Evolutionary conservation across 2,329 filamentous ascomycete species (phyloP).

Genomic region (Hymenoscyphus albidus): DNA sequence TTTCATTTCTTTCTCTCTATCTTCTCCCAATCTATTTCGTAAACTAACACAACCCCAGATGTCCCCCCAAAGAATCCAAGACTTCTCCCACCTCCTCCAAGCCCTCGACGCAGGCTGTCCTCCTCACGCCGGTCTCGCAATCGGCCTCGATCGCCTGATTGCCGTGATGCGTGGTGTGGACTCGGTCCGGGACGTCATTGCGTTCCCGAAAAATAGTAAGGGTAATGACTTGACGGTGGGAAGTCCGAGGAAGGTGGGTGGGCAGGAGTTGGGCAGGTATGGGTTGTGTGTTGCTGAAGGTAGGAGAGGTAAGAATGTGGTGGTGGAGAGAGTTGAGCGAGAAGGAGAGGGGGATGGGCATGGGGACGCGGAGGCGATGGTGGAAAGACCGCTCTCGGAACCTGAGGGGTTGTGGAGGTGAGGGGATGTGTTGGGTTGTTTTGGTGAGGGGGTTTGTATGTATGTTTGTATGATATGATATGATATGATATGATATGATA

Average conservation of each 20-base stretch:
- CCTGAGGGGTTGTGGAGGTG: too few species aligned
- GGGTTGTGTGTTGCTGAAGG: conserved; percentile 19
- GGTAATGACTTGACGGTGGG: conserved; percentile 82
- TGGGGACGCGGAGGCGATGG: not conserved
- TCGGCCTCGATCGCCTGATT: conserved; percentile 86
- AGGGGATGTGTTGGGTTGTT: too few species aligned
- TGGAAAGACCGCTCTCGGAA: too few species aligned
- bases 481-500: too few species aligned
- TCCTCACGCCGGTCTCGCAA: conserved; percentile 87
- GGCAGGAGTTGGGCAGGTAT: conserved; percentile 40
- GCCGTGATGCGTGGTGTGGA: conserved; percentile 73
- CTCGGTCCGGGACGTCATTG: conserved; percentile 88
- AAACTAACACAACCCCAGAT: conserved; percentile 22
- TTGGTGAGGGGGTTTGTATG: too few species aligned
- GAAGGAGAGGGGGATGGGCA: not conserved
- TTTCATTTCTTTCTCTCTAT: not conserved
- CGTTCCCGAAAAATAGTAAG: conserved; percentile 90
- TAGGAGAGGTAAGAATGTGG: not conserved
- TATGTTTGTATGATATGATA: too few species aligned
- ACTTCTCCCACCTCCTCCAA: conserved; percentile 81
- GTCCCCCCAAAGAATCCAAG: conserved; percentile 59
- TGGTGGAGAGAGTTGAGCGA: not conserved
- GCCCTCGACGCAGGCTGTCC: conserved; percentile 84
- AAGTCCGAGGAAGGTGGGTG: conserved; percentile 66
- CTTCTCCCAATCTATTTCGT: too few species aligned